Percentiles rank a stretch among this genome's conserved stretches.
Evolutionary conservation across 1,139 yeast genomes (phyloP).

Genomic region (Pichia sorboxylosa): DNA sequence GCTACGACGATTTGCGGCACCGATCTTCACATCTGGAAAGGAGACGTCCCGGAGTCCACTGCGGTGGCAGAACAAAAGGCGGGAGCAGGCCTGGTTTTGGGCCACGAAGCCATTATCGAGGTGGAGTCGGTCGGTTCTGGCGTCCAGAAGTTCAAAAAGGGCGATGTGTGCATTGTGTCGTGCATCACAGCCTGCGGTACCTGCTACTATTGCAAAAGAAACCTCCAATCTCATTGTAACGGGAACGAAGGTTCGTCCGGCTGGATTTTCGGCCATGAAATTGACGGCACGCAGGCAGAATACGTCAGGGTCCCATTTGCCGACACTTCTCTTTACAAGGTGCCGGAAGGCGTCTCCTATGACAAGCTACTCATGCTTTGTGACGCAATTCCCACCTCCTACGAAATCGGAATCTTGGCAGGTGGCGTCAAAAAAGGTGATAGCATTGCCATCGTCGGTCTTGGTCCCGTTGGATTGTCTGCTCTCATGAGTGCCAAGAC

Average conservation of each 20-base stretch:
- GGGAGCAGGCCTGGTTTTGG: conserved; percentile 26
- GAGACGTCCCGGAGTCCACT: conserved; percentile 38
- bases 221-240: conserved; percentile 32
- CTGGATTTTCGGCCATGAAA: conserved; percentile 33
- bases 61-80: conserved; percentile 18
- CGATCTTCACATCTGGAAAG: conserved; percentile 35
- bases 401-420: conserved; percentile 32
- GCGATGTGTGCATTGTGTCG: conserved; percentile 36
- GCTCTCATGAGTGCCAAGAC: conserved; percentile 30
- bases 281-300: conserved; percentile 35
- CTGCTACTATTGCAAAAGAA: conserved; percentile 38
- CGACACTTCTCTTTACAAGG: conserved; percentile 25
- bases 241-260: conserved; percentile 28
- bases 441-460: conserved; percentile 35
- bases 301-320: conserved; percentile 35
- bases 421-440: conserved; percentile 31
- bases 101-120: conserved; percentile 44
- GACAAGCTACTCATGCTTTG: conserved; percentile 31
- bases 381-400: conserved; percentile 36
- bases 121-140: conserved; percentile 29
- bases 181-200: conserved; percentile 40
- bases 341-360: conserved; percentile 25
- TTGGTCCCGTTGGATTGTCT: conserved; percentile 38
- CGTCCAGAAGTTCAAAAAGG: conserved; percentile 28
- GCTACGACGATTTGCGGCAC: conserved; percentile 40